Evolutionary conservation across 176 grass and related monocot genomes (phyloP), one percentile per base, ranked within the genome.

Genomic region (Cymbopogon citratus): DNA sequence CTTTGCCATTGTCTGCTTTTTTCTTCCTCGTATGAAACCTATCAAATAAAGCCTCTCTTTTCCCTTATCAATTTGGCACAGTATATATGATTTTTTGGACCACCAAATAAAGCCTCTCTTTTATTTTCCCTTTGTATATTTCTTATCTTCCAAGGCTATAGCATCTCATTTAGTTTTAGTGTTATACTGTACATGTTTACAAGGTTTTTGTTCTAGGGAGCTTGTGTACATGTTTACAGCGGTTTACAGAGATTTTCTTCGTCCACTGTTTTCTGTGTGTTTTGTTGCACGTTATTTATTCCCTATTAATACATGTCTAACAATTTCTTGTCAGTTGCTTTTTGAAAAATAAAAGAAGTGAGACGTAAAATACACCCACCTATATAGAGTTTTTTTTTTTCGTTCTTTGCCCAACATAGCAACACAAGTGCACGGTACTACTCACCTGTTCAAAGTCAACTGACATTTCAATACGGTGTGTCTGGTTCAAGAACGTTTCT

Each of bases 51-150:
- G 7, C 52, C 19, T n/a, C 2, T n/a, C n/a, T n/a, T n/a, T n/a
- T n/a, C 52, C 35, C 35, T 36, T 36, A 36, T 6, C 52, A 56
- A n/a, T 56, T 9, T 57, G 7, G 21, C 21, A 57, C 7, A 52
- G 16, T 52, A 57, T 23, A 57, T 54, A 24, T 7, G 18, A 13
- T 43, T 80, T 80, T 74, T 80, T 74, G 48, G 46, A 75, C 71
- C 72, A 41, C 34, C 6, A 63, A 74, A 84, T 15, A 10, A 16
- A 24, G 9, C 24, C 0, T 60, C 9, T 13, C 25, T 2, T 1
- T 62, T n/a, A n/a, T 1, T 15, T 31, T 14, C 7, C 12, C 9
- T 29, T 27, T 31, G 1, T 3, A 36, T 62, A 27, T 48, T 48
- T 48, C 45, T 28, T 56, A 44, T 10, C 41, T 13, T 46, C 52